A percentile compares a stretch with the other conserved stretches of the same genome.
Conservation (phyloP, 1,284 basidiomycete species). For the Cutaneotrichosporon arboriforme region DNA sequence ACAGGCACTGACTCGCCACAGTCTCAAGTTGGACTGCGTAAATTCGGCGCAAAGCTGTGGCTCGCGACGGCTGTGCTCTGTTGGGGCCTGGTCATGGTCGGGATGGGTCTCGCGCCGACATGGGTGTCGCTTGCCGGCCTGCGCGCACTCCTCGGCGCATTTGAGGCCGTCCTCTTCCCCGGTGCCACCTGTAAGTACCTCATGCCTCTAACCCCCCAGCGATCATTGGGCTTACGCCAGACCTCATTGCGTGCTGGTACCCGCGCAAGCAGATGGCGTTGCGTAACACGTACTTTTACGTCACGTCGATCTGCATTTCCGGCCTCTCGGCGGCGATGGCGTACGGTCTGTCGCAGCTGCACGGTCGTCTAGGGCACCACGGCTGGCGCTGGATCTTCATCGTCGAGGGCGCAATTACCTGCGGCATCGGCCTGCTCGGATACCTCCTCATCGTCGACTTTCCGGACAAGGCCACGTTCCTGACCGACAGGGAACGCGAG, state of each 20-base stretch:
- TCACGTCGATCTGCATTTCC: slow-evolving; percentile 14
- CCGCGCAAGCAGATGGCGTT: slow-evolving; percentile 48
- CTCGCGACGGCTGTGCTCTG: slow-evolving; percentile 18
- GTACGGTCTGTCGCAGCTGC: slow-evolving; percentile 9
- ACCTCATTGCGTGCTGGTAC: slow-evolving; percentile 50
- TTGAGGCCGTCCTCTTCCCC: slow-evolving; percentile 44
- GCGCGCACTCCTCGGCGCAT: slow-evolving; percentile 46
- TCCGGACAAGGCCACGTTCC: slow-evolving; percentile 51
- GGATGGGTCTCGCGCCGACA: slow-evolving; percentile 38
- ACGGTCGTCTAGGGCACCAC: not conserved
- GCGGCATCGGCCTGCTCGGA: slow-evolving; percentile 35
- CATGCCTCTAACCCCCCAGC: too few species aligned
- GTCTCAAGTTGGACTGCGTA: slow-evolving; percentile 26
- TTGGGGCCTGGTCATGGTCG: slow-evolving; percentile 49
- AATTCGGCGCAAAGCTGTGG: slow-evolving; percentile 18
- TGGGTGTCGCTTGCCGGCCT: slow-evolving; percentile 45
- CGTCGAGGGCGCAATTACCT: slow-evolving; percentile 14
- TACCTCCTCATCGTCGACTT: slow-evolving; percentile 43
- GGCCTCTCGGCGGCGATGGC: slow-evolving; percentile 13
- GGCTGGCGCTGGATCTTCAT: slow-evolving; percentile 18
- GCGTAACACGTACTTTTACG: slow-evolving; percentile 20
- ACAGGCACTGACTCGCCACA: not conserved
- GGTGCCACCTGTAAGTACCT: slow-evolving; percentile 38
- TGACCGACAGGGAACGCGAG: slow-evolving; percentile 43
- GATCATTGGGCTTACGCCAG: too few species aligned